Percentiles rank a stretch among this genome's conserved stretches.
Conservation (phyloP, 257 asterid genomes). For the Solanum dulcamara region DNA sequence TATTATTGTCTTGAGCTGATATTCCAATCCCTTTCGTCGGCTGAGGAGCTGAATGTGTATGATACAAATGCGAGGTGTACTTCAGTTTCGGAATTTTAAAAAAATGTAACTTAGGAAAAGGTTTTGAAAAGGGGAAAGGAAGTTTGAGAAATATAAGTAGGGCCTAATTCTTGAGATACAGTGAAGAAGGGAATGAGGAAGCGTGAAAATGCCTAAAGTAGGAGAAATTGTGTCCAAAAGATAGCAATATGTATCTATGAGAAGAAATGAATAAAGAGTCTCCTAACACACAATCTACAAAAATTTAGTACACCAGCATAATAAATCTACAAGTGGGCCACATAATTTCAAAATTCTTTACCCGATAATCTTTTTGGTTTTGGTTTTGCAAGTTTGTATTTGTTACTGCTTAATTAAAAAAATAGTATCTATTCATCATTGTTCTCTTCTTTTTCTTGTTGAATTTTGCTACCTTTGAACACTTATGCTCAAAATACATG, state of each 20-base stretch:
- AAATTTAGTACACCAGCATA: not conserved
- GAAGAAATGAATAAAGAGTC: not conserved
- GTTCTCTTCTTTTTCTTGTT: not conserved
- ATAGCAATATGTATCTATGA: not conserved
- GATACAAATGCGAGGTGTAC: not conserved
- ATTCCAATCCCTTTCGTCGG: not conserved
- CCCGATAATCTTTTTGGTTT: not conserved
- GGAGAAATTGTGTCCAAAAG: not conserved
- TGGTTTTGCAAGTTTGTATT: not conserved
- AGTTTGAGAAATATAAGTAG: not conserved
- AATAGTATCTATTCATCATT: not conserved
- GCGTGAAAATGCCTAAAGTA: not conserved
- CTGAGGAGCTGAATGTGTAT: not conserved
- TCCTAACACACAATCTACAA: not conserved
- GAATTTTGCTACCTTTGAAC: not conserved
- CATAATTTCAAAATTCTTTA: not conserved
- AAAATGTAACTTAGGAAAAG: not conserved
- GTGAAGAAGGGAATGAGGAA: not conserved
- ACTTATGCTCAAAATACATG: not conserved
- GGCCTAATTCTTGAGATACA: not conserved
- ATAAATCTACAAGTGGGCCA: not conserved
- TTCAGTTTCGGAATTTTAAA: not conserved
- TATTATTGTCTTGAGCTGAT: not conserved
- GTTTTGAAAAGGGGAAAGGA: not conserved
- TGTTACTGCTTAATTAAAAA: not conserved